phyloP scores from a whole-genome alignment of 1,139 yeast species.

The Blastobotrys indianensis region DNA sequence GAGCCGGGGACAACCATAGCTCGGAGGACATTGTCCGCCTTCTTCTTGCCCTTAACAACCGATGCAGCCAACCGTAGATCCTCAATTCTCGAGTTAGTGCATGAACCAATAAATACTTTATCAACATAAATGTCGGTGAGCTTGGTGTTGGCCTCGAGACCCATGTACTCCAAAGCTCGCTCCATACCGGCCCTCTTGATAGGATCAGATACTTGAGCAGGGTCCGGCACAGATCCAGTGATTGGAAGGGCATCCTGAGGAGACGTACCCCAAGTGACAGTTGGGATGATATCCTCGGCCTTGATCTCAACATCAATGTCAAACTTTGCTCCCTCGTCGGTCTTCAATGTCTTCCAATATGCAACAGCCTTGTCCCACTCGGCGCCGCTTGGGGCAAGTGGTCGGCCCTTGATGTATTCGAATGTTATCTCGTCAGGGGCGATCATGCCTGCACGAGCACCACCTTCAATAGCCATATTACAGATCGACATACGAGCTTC shows the following conservation, averaged over 20 bases:
- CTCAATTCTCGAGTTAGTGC: conserved; percentile 96
- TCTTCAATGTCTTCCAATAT: conserved; percentile 83
- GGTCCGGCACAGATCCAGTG: conserved; percentile 86
- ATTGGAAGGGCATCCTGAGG: conserved; percentile 98
- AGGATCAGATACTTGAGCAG: conserved; percentile 63
- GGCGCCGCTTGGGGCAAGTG: conserved; percentile 85
- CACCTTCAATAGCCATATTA: conserved; percentile 97
- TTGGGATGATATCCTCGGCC: conserved; percentile 84
- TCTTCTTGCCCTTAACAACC: conserved; percentile 85
- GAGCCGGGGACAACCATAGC: conserved; percentile 97
- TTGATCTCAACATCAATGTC: conserved; percentile 77
- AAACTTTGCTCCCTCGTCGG: conserved; percentile 85
- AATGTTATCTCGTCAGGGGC: conserved; percentile 88
- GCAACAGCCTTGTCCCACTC: conserved; percentile 92
- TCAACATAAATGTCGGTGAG: conserved; percentile 68
- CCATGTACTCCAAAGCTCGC: conserved; percentile 89
- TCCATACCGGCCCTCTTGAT: conserved; percentile 77
- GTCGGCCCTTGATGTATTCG: conserved; percentile 85
- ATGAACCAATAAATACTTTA: conserved; percentile 95
- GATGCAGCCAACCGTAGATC: conserved; percentile 93
- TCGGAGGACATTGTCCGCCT: conserved; percentile 72
- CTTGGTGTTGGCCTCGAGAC: conserved; percentile 77
- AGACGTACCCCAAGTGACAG: conserved; percentile 98
- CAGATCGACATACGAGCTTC: conserved; percentile 99
- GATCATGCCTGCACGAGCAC: conserved; percentile 99